Percentiles rank a stretch among this genome's conserved stretches.
phyloP scores from a whole-genome alignment of 139 green algal species.

The Ettlia oleoabundans region DNA sequence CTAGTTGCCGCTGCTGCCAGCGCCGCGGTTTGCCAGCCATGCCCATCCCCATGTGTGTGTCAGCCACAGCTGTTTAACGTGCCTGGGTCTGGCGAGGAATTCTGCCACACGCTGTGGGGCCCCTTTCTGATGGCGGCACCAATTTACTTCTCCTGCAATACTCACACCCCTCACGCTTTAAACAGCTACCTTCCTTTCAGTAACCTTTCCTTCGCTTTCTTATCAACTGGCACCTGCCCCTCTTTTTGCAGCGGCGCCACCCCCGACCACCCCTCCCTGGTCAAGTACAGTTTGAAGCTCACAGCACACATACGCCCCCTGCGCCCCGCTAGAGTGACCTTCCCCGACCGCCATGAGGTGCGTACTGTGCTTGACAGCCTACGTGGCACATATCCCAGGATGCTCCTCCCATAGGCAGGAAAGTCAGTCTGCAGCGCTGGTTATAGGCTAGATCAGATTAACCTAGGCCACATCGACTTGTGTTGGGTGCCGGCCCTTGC shows the following conservation, averaged over 20 bases:
- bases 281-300: constrained; percentile 85
- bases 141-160: background rate
- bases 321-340: constrained; percentile 39
- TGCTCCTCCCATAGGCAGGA: background rate
- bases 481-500: no score
- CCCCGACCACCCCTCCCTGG: constrained; percentile 65
- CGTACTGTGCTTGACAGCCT: background rate
- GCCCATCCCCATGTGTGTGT: no score
- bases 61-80: no score
- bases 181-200: no score
- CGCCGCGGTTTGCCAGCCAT: background rate
- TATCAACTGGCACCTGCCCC: no score
- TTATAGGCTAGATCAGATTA: no score
- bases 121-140: background rate
- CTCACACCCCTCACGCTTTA: background rate
- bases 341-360: background rate
- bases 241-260: constrained; percentile 76
- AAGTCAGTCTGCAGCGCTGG: no score
- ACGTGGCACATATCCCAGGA: background rate
- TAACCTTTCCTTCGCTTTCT: no score
- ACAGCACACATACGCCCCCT: constrained; percentile 67
- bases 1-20: background rate
- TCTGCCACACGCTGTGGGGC: background rate
- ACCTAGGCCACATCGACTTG: no score
- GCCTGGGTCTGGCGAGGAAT: no score